Conservation (phyloP, 192 early-diverging fungal species). For the Dispira parvispora region DNA sequence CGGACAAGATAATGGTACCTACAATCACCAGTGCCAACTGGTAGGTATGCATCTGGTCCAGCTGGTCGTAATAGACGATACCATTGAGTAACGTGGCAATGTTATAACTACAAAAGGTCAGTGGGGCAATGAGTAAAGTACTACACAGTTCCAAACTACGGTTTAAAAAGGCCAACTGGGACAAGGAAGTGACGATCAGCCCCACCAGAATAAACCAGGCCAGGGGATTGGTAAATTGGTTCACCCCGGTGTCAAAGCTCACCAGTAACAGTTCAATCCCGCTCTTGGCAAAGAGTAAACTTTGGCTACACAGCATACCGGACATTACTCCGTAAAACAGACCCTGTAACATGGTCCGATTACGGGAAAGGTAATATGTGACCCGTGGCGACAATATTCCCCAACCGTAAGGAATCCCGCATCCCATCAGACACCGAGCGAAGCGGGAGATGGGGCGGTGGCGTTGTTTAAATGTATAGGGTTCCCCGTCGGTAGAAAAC, state of each 20-base stretch:
- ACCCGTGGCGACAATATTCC: no score
- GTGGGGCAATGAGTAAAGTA: conserved; percentile 54
- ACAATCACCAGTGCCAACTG: conserved; percentile 47
- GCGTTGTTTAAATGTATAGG: no score
- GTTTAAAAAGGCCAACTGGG: conserved; percentile 57
- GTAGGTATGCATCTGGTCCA: conserved; percentile 34
- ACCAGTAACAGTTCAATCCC: conserved; percentile 54
- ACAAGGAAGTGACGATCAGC: conserved; percentile 30
- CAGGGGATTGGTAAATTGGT: conserved; percentile 50
- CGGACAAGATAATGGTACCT: conserved; percentile 41
- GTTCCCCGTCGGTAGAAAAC: no score
- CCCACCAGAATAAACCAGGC: conserved; percentile 46
- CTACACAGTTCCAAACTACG: conserved; percentile 52
- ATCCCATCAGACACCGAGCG: no score
- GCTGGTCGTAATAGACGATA: conserved; percentile 63
- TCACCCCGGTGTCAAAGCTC: conserved; percentile 31
- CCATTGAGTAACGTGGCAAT: conserved; percentile 58
- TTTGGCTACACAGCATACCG: conserved; percentile 56
- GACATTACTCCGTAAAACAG: conserved; percentile 48
- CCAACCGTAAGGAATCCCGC: no score
- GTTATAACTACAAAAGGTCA: conserved; percentile 60
- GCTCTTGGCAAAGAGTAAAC: conserved; percentile 58
- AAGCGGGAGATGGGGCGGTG: no score
- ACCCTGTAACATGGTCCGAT: conserved; percentile 21
- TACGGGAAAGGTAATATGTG: no score